Percentiles rank a stretch among this genome's conserved stretches.
Evolutionary conservation across 2,329 filamentous ascomycete genomes (phyloP).

Genomic region (Penicillium concentricum): DNA sequence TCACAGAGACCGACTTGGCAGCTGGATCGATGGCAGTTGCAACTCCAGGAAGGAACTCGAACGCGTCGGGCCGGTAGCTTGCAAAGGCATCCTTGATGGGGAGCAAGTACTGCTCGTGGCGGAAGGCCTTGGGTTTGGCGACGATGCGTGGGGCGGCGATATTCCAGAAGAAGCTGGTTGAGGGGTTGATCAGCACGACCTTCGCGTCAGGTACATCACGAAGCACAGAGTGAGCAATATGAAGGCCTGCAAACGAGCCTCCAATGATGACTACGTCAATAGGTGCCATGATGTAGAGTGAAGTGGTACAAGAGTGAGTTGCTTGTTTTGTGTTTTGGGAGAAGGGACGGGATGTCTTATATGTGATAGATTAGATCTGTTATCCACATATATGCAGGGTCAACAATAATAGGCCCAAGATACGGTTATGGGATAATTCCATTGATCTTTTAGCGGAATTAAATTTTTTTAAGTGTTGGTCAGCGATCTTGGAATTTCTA

Average conservation of each 20-base stretch:
- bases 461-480: neutral
- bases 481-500: neutral
- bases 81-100: conserved; percentile 53
- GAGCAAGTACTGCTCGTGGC: conserved; percentile 49
- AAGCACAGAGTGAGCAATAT: conserved; percentile 39
- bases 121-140: conserved; percentile 49
- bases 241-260: conserved; percentile 37
- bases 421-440: neutral
- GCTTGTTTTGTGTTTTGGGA: neutral
- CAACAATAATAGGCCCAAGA: neutral
- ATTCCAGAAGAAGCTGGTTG: conserved; percentile 54
- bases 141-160: conserved; percentile 55
- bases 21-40: conserved; percentile 49
- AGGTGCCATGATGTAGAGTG: conserved; percentile 15
- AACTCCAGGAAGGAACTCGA: conserved; percentile 52
- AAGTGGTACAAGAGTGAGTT: neutral
- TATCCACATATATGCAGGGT: neutral
- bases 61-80: conserved; percentile 48
- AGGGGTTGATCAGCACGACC: conserved; percentile 56
- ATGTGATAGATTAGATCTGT: neutral
- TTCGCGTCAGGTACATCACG: conserved; percentile 39
- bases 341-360: conserved; percentile 9
- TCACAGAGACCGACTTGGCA: conserved; percentile 47
- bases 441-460: no score
- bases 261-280: conserved; percentile 38